Evolutionary conservation across 495 filamentous ascomycete species (phyloP).

Genomic region (Staphylotrichum longicolle): DNA sequence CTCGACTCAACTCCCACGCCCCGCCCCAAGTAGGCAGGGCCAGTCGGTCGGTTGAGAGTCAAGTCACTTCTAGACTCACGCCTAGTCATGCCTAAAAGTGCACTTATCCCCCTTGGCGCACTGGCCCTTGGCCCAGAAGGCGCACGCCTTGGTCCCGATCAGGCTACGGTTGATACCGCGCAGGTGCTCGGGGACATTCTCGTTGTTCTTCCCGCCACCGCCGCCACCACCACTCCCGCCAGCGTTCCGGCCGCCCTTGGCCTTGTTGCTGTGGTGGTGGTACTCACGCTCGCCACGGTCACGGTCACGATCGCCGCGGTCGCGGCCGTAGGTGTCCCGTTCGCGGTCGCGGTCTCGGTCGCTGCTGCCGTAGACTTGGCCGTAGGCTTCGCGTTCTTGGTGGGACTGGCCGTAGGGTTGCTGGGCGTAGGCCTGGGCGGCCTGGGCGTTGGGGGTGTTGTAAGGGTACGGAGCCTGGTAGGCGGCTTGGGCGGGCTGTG

Average conservation of each 20-base stretch:
- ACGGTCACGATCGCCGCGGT: constrained; percentile 16
- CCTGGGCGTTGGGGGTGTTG: not conserved
- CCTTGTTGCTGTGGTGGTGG: constrained; percentile 1
- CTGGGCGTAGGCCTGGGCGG: not conserved
- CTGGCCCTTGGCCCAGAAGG: constrained; percentile 73
- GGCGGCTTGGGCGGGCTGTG: constrained; percentile 6
- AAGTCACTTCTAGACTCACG: not conserved
- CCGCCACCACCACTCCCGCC: constrained; percentile 12
- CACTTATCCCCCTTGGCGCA: constrained; percentile 84
- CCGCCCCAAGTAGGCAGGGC: too few species aligned
- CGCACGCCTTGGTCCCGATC: constrained; percentile 62
- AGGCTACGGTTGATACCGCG: constrained; percentile 44
- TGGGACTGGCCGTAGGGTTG: constrained; percentile 1
- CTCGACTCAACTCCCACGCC: too few species aligned
- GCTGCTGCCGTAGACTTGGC: constrained; percentile 2
- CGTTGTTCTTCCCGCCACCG: constrained; percentile 12
- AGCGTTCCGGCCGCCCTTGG: constrained; percentile 11
- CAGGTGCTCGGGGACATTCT: constrained; percentile 36
- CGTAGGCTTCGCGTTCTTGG: constrained; percentile 1
- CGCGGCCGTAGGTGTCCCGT: constrained; percentile 22
- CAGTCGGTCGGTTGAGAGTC: too few species aligned
- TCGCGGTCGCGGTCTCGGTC: constrained; percentile 14
- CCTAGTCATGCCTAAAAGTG: constrained; percentile 69
- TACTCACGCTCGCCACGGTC: constrained; percentile 24
- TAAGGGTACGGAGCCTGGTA: constrained; percentile 8